Conservation (phyloP, 306 rosid genomes). For the Aeschynomene evenia region DNA sequence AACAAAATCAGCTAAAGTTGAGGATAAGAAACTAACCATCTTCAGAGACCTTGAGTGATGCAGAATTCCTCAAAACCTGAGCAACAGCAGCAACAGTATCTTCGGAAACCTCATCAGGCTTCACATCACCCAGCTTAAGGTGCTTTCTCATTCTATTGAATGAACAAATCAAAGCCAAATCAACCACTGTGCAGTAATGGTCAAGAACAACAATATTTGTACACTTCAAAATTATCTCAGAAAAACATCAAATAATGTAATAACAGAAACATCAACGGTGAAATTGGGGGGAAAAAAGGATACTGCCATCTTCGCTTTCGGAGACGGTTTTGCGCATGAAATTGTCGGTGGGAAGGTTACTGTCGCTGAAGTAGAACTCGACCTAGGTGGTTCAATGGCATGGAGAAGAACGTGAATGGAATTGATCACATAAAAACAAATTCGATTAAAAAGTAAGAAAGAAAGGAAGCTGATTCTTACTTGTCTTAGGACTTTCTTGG, state of each 20-base stretch:
- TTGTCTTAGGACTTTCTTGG: conserved; percentile 82
- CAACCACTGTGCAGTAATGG: conserved; percentile 53
- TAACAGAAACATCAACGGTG: background rate
- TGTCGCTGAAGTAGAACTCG: conserved; percentile 90
- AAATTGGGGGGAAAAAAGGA: conserved; percentile 41
- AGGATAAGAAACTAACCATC: conserved; percentile 58
- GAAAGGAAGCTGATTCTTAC: conserved; percentile 16
- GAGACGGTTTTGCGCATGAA: conserved; percentile 58
- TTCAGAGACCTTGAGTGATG: conserved; percentile 67
- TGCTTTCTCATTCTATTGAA: conserved; percentile 75
- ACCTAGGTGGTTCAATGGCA: conserved; percentile 36
- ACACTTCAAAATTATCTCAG: background rate
- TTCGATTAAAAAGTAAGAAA: background rate
- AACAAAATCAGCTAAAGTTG: background rate
- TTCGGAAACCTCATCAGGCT: conserved; percentile 49
- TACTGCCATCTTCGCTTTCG: conserved; percentile 80
- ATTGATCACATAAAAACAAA: background rate
- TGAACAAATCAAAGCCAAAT: conserved; percentile 75
- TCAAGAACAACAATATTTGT: conserved; percentile 53
- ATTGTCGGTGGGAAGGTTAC: conserved; percentile 78
- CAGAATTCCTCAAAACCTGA: conserved; percentile 53
- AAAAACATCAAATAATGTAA: background rate
- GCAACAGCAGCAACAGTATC: conserved; percentile 70
- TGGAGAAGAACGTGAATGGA: background rate
- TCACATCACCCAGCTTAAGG: conserved; percentile 66